Conservation (phyloP, 148 eudicot genomes). For the Cornus controversa region DNA sequence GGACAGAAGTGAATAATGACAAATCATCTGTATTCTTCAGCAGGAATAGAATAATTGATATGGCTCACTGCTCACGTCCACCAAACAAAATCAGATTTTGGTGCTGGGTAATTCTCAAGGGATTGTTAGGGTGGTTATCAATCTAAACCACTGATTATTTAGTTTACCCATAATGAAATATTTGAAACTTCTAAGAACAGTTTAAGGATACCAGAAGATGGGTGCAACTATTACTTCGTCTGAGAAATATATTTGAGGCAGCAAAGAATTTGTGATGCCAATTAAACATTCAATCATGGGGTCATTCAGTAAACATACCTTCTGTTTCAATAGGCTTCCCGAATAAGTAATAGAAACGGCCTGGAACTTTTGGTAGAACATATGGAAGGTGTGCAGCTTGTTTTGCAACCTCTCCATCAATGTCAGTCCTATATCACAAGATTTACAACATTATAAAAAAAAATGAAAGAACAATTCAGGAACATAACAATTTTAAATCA, state of each 20-base stretch:
- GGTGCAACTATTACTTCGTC: neutral
- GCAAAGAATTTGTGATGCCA: neutral
- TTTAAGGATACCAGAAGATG: neutral
- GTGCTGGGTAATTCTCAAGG: neutral
- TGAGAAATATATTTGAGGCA: neutral
- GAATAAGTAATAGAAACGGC: conserved; percentile 69
- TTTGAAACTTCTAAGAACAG: neutral
- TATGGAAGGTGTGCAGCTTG: conserved; percentile 56
- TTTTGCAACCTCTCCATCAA: conserved; percentile 58
- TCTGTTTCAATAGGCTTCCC: conserved; percentile 85
- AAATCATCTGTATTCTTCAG: neutral
- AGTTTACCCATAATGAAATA: neutral
- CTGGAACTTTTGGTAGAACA: conserved; percentile 66
- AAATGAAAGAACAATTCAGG: neutral
- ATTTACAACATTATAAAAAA: neutral
- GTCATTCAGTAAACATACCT: conserved; percentile 32
- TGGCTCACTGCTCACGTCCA: neutral
- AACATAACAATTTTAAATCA: neutral
- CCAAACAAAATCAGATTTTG: neutral
- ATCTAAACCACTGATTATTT: neutral
- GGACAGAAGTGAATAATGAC: too few species aligned
- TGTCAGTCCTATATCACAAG: conserved; percentile 27
- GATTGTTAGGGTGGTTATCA: neutral
- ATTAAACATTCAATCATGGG: neutral
- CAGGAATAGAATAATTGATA: neutral